Conservation (phyloP, 164 flowering plant species). For the grape (Vitis vinifera) region ASM3070453v1 NC_081807.1:1666001-1666500, state of each 20-base stretch:
- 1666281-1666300: no score
- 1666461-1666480: neutral
- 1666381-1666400: no score
- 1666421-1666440: no score
- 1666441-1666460: no score
- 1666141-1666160: no score
- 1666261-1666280: neutral
- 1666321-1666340: no score
- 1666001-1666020: neutral
- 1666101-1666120: neutral
- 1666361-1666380: no score
- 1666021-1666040: neutral
- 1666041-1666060: neutral
- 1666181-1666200: no score
- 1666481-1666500: neutral
- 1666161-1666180: no score
- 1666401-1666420: no score
- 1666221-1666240: neutral
- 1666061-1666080: neutral
- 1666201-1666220: neutral
- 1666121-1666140: neutral
- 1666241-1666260: neutral
- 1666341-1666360: no score
- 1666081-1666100: neutral
- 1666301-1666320: no score